Conservation (phyloP, 495 filamentous ascomycete genomes). For the Aspergillus saccharolyticus region DNA sequence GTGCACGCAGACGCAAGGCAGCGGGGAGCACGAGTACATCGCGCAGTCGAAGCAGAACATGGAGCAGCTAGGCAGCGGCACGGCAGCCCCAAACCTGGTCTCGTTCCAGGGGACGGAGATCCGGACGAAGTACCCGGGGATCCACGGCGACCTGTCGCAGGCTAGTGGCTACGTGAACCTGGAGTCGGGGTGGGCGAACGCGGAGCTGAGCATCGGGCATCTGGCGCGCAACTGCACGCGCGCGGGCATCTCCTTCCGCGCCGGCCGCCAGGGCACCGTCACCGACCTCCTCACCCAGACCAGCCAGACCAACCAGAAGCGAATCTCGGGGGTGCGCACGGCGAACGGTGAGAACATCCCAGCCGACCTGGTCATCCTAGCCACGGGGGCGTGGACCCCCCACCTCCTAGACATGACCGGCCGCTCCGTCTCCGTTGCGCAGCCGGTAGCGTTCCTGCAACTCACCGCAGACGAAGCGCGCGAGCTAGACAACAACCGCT, state of each 20-base stretch:
- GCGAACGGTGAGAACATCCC: conserved; percentile 46
- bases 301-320: neutral
- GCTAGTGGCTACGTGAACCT: conserved; percentile 79
- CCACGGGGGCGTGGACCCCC: conserved; percentile 81
- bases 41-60: conserved; percentile 63
- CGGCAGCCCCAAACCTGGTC: conserved; percentile 50
- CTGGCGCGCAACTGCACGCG: neutral
- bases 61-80: conserved; percentile 30
- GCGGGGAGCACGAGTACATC: conserved; percentile 59
- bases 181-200: conserved; percentile 79
- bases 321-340: conserved; percentile 52
- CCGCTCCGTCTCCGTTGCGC: conserved; percentile 69
- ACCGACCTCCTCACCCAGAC: conserved; percentile 42
- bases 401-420: conserved; percentile 74
- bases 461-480: conserved; percentile 65
- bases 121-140: conserved; percentile 37
- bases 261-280: conserved; percentile 62
- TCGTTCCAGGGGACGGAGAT: conserved; percentile 34
- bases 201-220: conserved; percentile 36
- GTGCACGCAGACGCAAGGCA: conserved; percentile 53
- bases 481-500: conserved; percentile 48
- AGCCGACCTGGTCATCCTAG: conserved; percentile 72
- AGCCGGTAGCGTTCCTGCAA: conserved; percentile 70
- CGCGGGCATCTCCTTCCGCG: conserved; percentile 61
- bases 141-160: conserved; percentile 41